These are phyloP conservation scores for Rhizopogon vesiculosus DNA, from an alignment of 768 basidiomycete genomes.

Conservation along the genomic window DNA sequence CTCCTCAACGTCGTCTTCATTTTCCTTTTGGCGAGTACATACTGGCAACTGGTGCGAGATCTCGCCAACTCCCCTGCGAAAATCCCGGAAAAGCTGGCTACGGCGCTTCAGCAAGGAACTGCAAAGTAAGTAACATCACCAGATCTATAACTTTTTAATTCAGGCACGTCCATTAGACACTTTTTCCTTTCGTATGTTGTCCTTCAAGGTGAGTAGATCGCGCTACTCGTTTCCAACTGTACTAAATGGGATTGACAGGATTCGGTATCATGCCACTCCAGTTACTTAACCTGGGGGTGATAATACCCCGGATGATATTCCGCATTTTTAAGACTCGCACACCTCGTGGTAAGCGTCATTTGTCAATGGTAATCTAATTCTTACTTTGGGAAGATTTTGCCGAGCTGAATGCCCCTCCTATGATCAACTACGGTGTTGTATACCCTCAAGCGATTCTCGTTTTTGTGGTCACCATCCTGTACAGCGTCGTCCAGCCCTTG, in stretches of 20 bases:
- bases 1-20: constrained; percentile 92
- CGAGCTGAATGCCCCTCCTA: constrained; percentile 94
- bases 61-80: constrained; percentile 91
- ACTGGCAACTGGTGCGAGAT: constrained; percentile 88
- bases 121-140: constrained; percentile 45
- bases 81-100: constrained; percentile 89
- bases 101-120: constrained; percentile 71
- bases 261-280: constrained; percentile 96
- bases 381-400: constrained; percentile 68
- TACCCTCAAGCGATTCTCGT: constrained; percentile 97
- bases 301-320: constrained; percentile 74
- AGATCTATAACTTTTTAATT: constrained; percentile 5
- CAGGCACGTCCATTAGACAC: constrained; percentile 39
- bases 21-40: constrained; percentile 87
- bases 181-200: constrained; percentile 86
- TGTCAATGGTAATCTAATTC: background rate
- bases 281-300: constrained; percentile 84
- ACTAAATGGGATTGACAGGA: constrained; percentile 36
- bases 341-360: constrained; percentile 64
- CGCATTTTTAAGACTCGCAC: constrained; percentile 81
- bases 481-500: constrained; percentile 93
- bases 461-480: constrained; percentile 91
- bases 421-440: constrained; percentile 96
- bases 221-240: background rate
- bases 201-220: constrained; percentile 54